Base-by-base conservation (phyloP, 2,329 filamentous ascomycete species). In the Stagonosporopsis chrysanthemi region DNA sequence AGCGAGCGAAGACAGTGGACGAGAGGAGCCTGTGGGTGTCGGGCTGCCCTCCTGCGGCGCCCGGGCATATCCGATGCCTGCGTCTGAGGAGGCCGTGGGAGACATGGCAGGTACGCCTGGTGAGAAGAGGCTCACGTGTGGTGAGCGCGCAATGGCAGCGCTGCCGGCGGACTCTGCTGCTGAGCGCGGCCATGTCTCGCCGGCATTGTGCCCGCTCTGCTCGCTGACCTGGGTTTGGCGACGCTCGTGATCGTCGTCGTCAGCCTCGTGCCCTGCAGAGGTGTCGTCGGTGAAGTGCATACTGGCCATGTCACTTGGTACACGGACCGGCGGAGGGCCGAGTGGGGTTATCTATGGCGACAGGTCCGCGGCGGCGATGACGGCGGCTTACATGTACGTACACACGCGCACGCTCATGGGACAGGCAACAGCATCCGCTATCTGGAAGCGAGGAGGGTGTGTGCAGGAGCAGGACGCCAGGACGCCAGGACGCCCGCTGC, bases 11-110 rank as follows among this genome's bases (percentile, higher is more conserved):
- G 56, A 64, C 44, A 39, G 61, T 54, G 36, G 69, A 61, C 17
- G 73, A 68, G 65, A 75, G 71, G 60, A 72, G 67, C 40, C 63
- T 68, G 56, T 28, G 15, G 47, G 53, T 12, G 47, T 46, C 22
- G 53, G 53, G 17, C 47, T 57, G 48, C 47, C 48, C 42, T 52
- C 48, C 26, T 42, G 54, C 23, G 53, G 24, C 11, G 42, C 23
- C 43, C 54, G 54, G 43, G 48, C 38, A 48, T 57, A 48, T 39
- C 54, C 54, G 48, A 19, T 12, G n/a, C 24, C 54, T 15, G 44
- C 40, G n/a, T 51, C 59, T 19, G 56, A n/a, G n/a, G 56, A 29
- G 41, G 44, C 40, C 29, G 51, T 31, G 60, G 45, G 49, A n/a
- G 48, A 48, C 48, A 52, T 40, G 43, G 43, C 22, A 17, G 54